Evolutionary conservation across 257 asterid genomes (phyloP), one percentile per base, ranked within the genome.

Genomic region (Leptodermis oblonga): DNA sequence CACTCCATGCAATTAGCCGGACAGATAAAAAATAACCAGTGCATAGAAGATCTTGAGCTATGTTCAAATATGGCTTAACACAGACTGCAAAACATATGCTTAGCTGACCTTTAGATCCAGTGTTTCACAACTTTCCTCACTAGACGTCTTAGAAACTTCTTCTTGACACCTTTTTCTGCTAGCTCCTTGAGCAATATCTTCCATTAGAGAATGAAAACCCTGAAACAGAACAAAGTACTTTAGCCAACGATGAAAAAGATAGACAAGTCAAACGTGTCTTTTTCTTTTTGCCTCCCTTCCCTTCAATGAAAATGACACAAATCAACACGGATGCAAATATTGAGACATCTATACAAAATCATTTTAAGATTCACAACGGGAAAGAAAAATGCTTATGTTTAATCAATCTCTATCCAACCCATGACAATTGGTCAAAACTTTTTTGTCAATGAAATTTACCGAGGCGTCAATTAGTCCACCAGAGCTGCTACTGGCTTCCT

Each of bases 161-260:
- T 86, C 82, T 63, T 34, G 39, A 74, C 85, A 69, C 34, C 82
- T 80, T 67, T 60, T 58, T 68, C 67, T 75, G 14, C 71, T 70
- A 59, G 71, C 52, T 53, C 71, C 70, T 71, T 74, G 30, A 25
- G 80, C 83, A 70, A 88, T 74, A 56, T 88, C 90, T 87, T 86
- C 82, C 63, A 93, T 73, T 54, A 93, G 88, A 74, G 86, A 74
- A 68, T 85, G 88, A 70, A 93, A 88, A 67, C 77, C 95, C 99
- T 93, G 86, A 70, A 80, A 77, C 53, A 58, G 78, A 33, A 68
- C 43, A 31, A 71, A 74, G 49, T 56, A 52, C 53, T 69, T 60
- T 33, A 74, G n/a, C 28, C 39, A 59, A 65, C 28, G 63, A 59
- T 56, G 68, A 67, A 70, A 77, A 62, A 53, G 62, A 18, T 71